These are phyloP conservation scores for Podila clonocystis DNA, from an alignment of 192 early-diverging fungal species.

Conservation along the genomic window DNA sequence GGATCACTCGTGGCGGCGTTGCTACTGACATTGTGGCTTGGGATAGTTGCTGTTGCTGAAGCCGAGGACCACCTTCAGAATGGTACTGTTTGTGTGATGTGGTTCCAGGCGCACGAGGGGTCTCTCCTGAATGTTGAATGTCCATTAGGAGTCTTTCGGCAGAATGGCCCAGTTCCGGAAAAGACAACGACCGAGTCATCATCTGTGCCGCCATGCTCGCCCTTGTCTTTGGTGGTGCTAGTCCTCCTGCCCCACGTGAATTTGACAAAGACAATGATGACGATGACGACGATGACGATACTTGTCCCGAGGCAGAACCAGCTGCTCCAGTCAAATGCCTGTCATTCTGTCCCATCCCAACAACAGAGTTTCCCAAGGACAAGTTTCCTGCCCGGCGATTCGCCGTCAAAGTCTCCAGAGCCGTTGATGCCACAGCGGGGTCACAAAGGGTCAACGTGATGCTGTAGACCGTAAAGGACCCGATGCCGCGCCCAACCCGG, in stretches of 20 bases:
- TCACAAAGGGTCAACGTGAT: conserved; percentile 30
- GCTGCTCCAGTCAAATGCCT: neutral
- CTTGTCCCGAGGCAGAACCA: neutral
- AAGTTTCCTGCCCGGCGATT: neutral
- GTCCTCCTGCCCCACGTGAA: neutral
- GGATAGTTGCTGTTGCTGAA: neutral
- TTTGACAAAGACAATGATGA: neutral
- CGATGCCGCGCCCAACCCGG: conserved; percentile 37
- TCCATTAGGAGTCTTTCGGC: conserved; percentile 24
- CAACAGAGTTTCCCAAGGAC: neutral
- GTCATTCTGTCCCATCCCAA: neutral
- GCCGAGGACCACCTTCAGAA: neutral
- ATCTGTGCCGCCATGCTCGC: conserved; percentile 17
- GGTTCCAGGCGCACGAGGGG: neutral
- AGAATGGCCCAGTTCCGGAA: conserved; percentile 11
- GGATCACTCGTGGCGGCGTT: conserved; percentile 20
- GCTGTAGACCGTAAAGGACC: conserved; percentile 36
- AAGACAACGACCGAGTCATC: conserved; percentile 38
- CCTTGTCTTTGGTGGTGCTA: conserved; percentile 5
- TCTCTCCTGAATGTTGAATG: neutral
- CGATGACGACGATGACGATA: too few relatives aligned
- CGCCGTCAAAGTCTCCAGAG: neutral
- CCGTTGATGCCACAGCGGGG: neutral
- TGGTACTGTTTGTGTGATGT: neutral
- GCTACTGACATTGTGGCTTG: neutral